Base-by-base conservation (phyloP, 257 asterid genomes). In the Solanum neorickii region DNA sequence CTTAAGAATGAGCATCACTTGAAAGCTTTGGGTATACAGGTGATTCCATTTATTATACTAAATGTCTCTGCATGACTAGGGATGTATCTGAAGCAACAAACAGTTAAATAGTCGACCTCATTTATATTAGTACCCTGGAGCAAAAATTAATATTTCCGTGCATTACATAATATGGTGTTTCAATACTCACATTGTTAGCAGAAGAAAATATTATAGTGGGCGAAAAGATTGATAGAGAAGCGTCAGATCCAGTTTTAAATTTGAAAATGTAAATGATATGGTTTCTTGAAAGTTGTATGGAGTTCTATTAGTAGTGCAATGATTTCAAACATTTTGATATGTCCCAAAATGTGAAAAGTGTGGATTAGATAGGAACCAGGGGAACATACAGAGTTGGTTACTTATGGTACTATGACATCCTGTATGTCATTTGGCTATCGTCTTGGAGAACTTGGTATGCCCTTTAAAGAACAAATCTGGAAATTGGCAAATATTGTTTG, bases 11-110 rank as follows among this genome's bases (percentile, higher is more conserved):
- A 93, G 86, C 98, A 92, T 42, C 99, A 94, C 85, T 87, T 96
- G 96, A 95, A 96, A 90, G 91, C 98, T 65, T 95, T 96, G 65
- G 98, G 99, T 86, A 90, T 96, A 88, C 99, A 93, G 98, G 99
- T 96, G 88, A 80, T 77, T 87, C 82, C 88, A 25, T 41, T 86
- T 90, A 25, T 21, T 60, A 87, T 68, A 75, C 60, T 56, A 83
- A 37, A 62, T 82, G 85, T 25, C 52, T 14, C 77, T 47, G 84
- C 60, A 3, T 42, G 14, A 41, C 8, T 42, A 12, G 56, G 83
- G 83, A 76, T 12, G 14, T 42, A 16, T 44, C 83, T 77, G 29
- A 29, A 29, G 18, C 68, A 27, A 1, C 18, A 9, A 80, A 12
- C 1, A 47, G 68, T 3, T 46, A 47, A 5, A 27, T 47, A 47